Conservation (phyloP, 345 rosid genomes). For the Kernera saxatilis region DNA sequence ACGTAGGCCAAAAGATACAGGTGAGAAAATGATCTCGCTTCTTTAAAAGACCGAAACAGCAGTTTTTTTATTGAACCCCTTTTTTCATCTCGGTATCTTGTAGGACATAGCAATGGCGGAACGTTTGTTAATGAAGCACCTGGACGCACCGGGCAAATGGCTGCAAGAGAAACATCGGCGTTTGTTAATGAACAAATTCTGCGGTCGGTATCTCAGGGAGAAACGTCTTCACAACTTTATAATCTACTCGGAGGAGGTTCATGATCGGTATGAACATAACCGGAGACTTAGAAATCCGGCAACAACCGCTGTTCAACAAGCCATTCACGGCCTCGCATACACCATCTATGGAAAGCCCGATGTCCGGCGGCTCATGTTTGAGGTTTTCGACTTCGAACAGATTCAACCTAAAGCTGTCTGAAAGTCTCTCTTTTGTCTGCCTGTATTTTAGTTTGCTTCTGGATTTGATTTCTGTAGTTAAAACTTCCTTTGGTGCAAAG, state of each 20-base stretch:
- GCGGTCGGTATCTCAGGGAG: constrained; percentile 78
- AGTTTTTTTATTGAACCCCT: not conserved
- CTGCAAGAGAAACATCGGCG: constrained; percentile 86
- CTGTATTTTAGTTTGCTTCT: constrained; percentile 5
- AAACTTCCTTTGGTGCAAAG: not conserved
- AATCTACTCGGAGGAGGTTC: constrained; percentile 66
- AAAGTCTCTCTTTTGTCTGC: not conserved
- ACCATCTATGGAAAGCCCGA: constrained; percentile 83
- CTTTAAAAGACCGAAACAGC: not conserved
- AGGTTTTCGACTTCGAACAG: constrained; percentile 94
- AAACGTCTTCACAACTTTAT: constrained; percentile 64
- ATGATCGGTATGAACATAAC: constrained; percentile 69
- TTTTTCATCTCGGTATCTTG: not conserved
- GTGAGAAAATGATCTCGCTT: constrained; percentile 24
- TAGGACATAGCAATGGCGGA: constrained; percentile 93
- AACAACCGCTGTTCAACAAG: constrained; percentile 83
- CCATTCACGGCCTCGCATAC: constrained; percentile 85
- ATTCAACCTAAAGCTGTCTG: constrained; percentile 75
- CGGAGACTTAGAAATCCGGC: constrained; percentile 77
- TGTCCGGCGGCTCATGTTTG: constrained; percentile 88
- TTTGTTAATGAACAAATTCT: constrained; percentile 85
- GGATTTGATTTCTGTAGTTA: not conserved
- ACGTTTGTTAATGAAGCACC: constrained; percentile 83
- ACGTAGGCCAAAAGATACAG: constrained; percentile 95
- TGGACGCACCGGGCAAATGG: constrained; percentile 94